phyloP scores from a whole-genome alignment of 2,329 filamentous ascomycete species.

The Elsinoe batatas region DNA sequence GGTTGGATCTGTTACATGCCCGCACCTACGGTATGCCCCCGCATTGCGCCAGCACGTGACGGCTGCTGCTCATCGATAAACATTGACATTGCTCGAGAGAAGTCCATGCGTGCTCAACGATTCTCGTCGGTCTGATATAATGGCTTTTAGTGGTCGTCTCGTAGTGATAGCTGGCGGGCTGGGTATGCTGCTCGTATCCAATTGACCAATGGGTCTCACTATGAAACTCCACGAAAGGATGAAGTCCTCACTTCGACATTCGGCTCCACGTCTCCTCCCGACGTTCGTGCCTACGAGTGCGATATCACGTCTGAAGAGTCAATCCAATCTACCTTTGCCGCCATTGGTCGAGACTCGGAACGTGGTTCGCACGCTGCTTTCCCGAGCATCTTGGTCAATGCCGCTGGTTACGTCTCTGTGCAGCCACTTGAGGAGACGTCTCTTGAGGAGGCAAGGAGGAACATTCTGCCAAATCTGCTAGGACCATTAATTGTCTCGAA shows the following conservation, averaged over 20 bases:
- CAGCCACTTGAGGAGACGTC: slow-evolving; percentile 35
- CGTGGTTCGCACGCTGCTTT: slow-evolving; percentile 17
- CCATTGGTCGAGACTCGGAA: slow-evolving; percentile 19
- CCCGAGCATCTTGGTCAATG: slow-evolving; percentile 27
- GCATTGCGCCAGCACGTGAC: background rate
- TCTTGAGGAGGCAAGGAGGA: slow-evolving; percentile 34
- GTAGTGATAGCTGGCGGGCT: slow-evolving; percentile 36
- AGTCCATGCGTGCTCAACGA: too few relatives aligned
- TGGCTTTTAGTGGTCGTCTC: slow-evolving; percentile 32
- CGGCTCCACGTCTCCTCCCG: slow-evolving; percentile 18
- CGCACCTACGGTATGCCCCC: background rate
- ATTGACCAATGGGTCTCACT: slow-evolving; percentile 23
- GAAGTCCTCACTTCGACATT: slow-evolving; percentile 31
- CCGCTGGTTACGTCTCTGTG: slow-evolving; percentile 36
- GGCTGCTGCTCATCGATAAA: too few relatives aligned
- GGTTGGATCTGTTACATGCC: background rate
- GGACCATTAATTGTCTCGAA: slow-evolving; percentile 38
- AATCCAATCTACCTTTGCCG: slow-evolving; percentile 23
- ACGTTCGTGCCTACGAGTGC: slow-evolving; percentile 26
- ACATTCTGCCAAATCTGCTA: slow-evolving; percentile 36
- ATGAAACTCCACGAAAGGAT: slow-evolving; percentile 32
- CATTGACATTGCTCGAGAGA: too few relatives aligned
- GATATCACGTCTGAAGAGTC: slow-evolving; percentile 26
- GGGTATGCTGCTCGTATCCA: slow-evolving; percentile 23
- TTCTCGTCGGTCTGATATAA: slow-evolving; percentile 11